Evolutionary conservation across 2,329 filamentous ascomycete genomes (phyloP).

Genomic region (Colletotrichum echinochloae): DNA sequence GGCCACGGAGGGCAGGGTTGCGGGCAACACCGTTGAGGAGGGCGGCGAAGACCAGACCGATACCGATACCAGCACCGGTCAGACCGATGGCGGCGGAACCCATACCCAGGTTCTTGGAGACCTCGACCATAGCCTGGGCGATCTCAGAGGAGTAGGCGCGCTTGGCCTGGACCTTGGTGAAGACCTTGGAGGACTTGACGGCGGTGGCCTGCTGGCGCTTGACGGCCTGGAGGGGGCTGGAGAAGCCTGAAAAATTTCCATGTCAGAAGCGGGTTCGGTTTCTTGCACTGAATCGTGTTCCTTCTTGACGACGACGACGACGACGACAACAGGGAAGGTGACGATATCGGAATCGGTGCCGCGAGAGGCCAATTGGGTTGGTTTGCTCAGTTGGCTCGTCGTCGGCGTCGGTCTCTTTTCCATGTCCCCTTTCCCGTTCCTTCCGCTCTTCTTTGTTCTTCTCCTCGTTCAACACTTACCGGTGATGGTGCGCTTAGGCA

Average conservation of each 20-base stretch:
- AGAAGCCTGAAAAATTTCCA: slow-evolving; percentile 58
- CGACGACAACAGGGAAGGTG: slow-evolving; percentile 16
- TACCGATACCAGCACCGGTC: slow-evolving; percentile 93
- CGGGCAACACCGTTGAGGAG: slow-evolving; percentile 91
- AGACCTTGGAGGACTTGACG: slow-evolving; percentile 75
- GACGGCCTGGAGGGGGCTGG: slow-evolving; percentile 77
- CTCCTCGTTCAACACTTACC: slow-evolving; percentile 64
- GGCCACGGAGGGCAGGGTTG: slow-evolving; percentile 93
- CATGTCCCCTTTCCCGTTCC: slow-evolving; percentile 7
- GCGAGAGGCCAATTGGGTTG: slow-evolving; percentile 49
- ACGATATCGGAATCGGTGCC: slow-evolving; percentile 38
- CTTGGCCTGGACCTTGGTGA: slow-evolving; percentile 68
- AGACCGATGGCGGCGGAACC: slow-evolving; percentile 91
- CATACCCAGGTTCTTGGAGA: slow-evolving; percentile 92
- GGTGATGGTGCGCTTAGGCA: slow-evolving; percentile 81
- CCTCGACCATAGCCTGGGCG: slow-evolving; percentile 88
- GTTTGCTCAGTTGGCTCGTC: slow-evolving; percentile 24
- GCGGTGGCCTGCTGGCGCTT: slow-evolving; percentile 79
- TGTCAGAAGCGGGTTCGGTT: slow-evolving; percentile 45
- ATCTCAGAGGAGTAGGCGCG: slow-evolving; percentile 90
- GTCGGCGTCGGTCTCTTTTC: slow-evolving; percentile 16
- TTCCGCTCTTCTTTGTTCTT: slow-evolving; percentile 16
- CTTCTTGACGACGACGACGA: slow-evolving; percentile 14
- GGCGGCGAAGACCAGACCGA: slow-evolving; percentile 92
- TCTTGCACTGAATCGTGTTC: slow-evolving; percentile 2